These are phyloP conservation scores for Nelumbo lutea DNA, from an alignment of 164 flowering plant genomes.

Conservation along the genomic window DNA sequence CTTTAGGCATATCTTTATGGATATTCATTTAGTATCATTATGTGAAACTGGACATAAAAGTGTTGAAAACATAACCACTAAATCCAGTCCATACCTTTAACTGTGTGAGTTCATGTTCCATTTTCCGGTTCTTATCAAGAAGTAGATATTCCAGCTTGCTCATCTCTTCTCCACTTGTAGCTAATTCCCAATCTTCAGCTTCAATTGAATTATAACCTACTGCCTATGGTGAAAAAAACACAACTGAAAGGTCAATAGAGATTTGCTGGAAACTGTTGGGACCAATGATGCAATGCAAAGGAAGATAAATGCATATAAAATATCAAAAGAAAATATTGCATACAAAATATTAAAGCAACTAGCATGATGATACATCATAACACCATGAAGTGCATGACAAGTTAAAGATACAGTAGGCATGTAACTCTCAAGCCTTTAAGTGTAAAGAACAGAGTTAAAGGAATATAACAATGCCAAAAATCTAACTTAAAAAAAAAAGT, in stretches of 20 bases:
- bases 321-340: neutral
- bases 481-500: neutral
- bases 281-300: neutral
- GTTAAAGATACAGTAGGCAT: too few species aligned
- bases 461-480: neutral
- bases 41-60: neutral
- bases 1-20: neutral
- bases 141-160: constrained; percentile 93
- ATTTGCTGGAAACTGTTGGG: neutral
- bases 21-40: neutral
- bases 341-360: too few species aligned
- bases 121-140: constrained; percentile 93
- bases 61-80: constrained; percentile 1
- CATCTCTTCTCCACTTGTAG: constrained; percentile 97
- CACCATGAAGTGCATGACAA: too few species aligned
- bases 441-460: neutral
- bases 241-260: constrained; percentile 4
- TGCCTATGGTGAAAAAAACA: constrained; percentile 47
- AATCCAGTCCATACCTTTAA: constrained; percentile 53
- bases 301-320: neutral
- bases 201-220: constrained; percentile 99
- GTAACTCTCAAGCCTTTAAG: too few species aligned
- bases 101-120: constrained; percentile 97
- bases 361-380: too few species aligned
- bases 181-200: constrained; percentile 98